A percentile compares a stretch with the other conserved stretches of the same genome.
These are phyloP conservation scores for Hymenoscyphus occultus DNA, from an alignment of 2,329 filamentous ascomycete genomes.

Conservation along the genomic window DNA sequence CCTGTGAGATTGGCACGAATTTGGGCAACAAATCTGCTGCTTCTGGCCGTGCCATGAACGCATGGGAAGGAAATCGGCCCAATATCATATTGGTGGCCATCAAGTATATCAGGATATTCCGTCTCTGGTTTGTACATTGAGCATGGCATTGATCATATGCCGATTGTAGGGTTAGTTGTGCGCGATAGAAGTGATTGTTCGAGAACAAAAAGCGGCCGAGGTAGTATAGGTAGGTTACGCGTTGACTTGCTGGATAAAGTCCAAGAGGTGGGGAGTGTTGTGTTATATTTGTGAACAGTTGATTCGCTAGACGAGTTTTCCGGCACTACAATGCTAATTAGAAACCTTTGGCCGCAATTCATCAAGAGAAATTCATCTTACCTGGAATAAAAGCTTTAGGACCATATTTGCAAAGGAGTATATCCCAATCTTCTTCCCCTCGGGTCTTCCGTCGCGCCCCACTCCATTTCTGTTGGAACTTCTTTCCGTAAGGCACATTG, in stretches of 20 bases:
- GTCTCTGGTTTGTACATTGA: slow-evolving; percentile 72
- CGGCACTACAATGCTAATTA: slow-evolving; percentile 53
- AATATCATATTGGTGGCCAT: slow-evolving; percentile 80
- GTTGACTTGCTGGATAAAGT: slow-evolving; percentile 79
- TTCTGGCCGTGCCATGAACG: slow-evolving; percentile 68
- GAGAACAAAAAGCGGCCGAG: slow-evolving; percentile 87
- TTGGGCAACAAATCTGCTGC: slow-evolving; percentile 60
- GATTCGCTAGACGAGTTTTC: slow-evolving; percentile 78
- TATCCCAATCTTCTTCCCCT: slow-evolving; percentile 82
- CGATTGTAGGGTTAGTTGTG: slow-evolving; percentile 69
- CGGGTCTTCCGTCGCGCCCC: slow-evolving; percentile 58
- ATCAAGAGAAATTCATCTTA: slow-evolving; percentile 38
- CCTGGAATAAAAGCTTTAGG: slow-evolving; percentile 81
- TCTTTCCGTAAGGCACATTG: slow-evolving; percentile 81
- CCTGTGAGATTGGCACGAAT: slow-evolving; percentile 70
- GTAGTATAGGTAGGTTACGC: slow-evolving; percentile 92
- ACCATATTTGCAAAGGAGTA: slow-evolving; percentile 92
- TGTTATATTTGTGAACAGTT: slow-evolving; percentile 85
- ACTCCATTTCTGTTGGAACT: slow-evolving; percentile 58
- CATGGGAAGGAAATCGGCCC: slow-evolving; percentile 72
- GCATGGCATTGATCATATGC: slow-evolving; percentile 77
- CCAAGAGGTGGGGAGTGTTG: slow-evolving; percentile 77
- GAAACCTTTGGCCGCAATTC: slow-evolving; percentile 9
- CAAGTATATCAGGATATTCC: slow-evolving; percentile 78
- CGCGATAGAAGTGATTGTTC: slow-evolving; percentile 77